Evolutionary conservation across 1,139 yeast genomes (phyloP), one percentile per base, ranked within the genome.

Genomic region (Debaryomycetaceae sp.): DNA sequence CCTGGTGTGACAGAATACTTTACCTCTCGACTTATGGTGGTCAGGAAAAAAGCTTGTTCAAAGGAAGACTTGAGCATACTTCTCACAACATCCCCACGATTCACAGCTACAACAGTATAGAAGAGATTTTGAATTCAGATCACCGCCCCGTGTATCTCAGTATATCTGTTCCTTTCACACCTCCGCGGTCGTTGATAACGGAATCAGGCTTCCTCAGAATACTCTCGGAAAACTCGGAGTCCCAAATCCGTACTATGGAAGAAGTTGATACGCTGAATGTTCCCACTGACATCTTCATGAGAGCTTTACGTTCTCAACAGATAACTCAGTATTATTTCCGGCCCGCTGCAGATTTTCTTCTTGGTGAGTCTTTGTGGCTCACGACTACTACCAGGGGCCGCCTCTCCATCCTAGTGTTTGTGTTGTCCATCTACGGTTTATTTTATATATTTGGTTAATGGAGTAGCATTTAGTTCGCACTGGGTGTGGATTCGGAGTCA

Each of bases 1-100:
- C 95, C 3, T 89, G 96, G 95, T 88, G 96, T 59, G 97, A 89
- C 56, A 65, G 97, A 38, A 78, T 89, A 3, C 56, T 89, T 34
- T 87, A 67, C 52, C 75, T 78, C 43, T 58, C 71, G 1, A 68
- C 75, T 0, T 81, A 81, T 52, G 57, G 59, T 13, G 48, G 46
- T 2, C 40, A 43, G 1, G 52, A 47, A 5, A 48, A 58, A 14
- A 35, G 30, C 7, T 14, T 31, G 5, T n/a, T 36, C 8, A 36
- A 31, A 13, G n/a, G 32, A 9, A 31, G 28, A 4, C 33, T 38
- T 26, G 40, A 33, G 22, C 44, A 31, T 24, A n/a, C 13, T 14
- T 29, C 17, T 5, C 28, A 32, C 7, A 17, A 17, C 16, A 45
- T 58, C 3, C 74, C 75, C 0, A 34, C 38, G 5, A 49, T 70